These are phyloP conservation scores for Casuarina equisetifolia DNA, from an alignment of 306 rosid species.

Conservation along the genomic window DNA sequence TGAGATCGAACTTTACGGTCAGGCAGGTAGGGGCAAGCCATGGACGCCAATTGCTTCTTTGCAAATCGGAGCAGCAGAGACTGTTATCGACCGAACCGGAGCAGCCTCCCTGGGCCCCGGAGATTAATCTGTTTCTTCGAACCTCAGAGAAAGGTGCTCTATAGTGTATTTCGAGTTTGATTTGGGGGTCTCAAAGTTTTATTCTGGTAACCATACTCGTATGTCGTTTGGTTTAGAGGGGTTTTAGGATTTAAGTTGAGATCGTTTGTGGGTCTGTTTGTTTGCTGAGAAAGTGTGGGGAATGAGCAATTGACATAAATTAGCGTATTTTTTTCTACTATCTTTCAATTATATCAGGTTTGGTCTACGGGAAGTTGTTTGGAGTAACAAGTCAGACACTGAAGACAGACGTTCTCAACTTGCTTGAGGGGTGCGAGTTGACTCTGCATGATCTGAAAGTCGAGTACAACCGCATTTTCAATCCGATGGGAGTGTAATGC, in stretches of 20 bases:
- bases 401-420: constrained; percentile 66
- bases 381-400: constrained; percentile 47
- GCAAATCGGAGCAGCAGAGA: constrained; percentile 22
- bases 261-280: background rate
- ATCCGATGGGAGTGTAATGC: constrained; percentile 54
- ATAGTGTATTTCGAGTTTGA: background rate
- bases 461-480: constrained; percentile 46
- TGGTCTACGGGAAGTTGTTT: constrained; percentile 46
- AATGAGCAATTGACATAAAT: background rate
- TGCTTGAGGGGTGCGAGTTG: constrained; percentile 69
- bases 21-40: constrained; percentile 21
- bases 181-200: background rate
- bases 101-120: constrained; percentile 40
- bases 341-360: constrained; percentile 34
- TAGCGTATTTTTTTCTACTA: background rate
- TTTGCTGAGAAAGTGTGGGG: constrained; percentile 3
- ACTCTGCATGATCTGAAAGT: constrained; percentile 70
- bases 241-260: background rate
- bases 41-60: constrained; percentile 29
- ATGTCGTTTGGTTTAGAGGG: background rate
- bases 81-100: constrained; percentile 60
- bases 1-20: constrained; percentile 41
- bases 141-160: constrained; percentile 38
- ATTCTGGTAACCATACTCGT: background rate
- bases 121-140: constrained; percentile 26